Base-by-base conservation (phyloP, 768 basidiomycete species). In the Sarcodon sp. region DNA sequence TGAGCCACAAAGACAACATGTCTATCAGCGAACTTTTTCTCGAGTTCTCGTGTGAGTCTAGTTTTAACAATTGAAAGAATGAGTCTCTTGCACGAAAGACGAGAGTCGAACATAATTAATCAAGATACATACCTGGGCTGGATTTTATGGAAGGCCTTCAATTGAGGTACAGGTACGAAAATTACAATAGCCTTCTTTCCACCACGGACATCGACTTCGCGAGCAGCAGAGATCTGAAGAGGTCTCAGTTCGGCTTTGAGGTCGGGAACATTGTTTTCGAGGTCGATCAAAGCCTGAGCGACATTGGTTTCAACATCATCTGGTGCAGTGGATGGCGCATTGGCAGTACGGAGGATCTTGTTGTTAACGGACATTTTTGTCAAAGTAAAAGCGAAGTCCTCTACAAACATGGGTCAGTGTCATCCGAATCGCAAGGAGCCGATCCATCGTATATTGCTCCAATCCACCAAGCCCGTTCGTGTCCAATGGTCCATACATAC, bases 1-100 rank as follows among this genome's bases (percentile, higher is more conserved):
- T 99, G 96, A 48, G 88, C 96, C 66, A 98, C 81, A 67, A 99
- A 98, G 50, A 99, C 89, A 66, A 99, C 91, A 70, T 98, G 93
- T 65, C 92, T 83, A 73, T 98, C 96, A 43, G 96, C 90, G 74
- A 99, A 97, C 72, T 99, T 99, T 81, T 99, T 99, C 81, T 99
- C 96, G 61, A 99, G 79, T 66, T 98, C 94, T 47, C 94, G 85
- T 52, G 94, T 97, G 64, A 98, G 85, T 67, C 94, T 98, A 41
- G 13, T 16, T 16, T 41, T 9, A 62, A 18, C 35, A 21, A 34
- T 15, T 34, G 45, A 7, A 43, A 16, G 21, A 50, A 53, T 49
- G 43, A 50, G 18, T 48, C 33, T 27, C 21, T 4, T 27, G 21
- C 4, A 27, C 21, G 6, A 43, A 39, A 41, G 15, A 10, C 48